These are phyloP conservation scores for Colletotrichum scovillei DNA, from an alignment of 2,329 filamentous ascomycete species.

Conservation along the genomic window DNA sequence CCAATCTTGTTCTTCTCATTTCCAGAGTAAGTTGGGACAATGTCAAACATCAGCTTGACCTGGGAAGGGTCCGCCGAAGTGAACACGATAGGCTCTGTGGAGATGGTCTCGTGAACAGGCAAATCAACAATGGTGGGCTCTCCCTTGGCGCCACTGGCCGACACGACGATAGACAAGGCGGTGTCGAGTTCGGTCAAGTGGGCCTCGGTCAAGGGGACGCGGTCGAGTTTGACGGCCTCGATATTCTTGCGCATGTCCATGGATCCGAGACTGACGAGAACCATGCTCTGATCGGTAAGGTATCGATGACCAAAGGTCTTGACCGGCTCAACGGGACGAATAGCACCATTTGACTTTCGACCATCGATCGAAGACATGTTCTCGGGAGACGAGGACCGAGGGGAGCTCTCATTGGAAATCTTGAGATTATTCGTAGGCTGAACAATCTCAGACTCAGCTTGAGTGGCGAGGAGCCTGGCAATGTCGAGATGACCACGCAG, in stretches of 20 bases:
- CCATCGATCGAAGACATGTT: constrained; percentile 69
- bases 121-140: constrained; percentile 92
- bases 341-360: constrained; percentile 62
- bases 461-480: constrained; percentile 73
- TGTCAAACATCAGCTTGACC: constrained; percentile 92
- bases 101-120: constrained; percentile 92
- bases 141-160: constrained; percentile 84
- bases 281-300: constrained; percentile 86
- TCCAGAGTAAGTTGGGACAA: constrained; percentile 94
- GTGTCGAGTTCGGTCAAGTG: constrained; percentile 96
- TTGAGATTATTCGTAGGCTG: constrained; percentile 35
- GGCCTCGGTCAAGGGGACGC: constrained; percentile 86
- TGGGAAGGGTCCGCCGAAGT: constrained; percentile 80
- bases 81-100: constrained; percentile 93
- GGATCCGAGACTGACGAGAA: constrained; percentile 91
- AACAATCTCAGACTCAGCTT: constrained; percentile 48
- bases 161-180: constrained; percentile 90
- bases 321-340: constrained; percentile 77
- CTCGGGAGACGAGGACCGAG: constrained; percentile 27
- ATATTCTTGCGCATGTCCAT: constrained; percentile 91
- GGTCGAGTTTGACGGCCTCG: constrained; percentile 86
- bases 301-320: constrained; percentile 98
- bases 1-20: constrained; percentile 90
- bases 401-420: constrained; percentile 41
- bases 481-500: constrained; percentile 89